Evolutionary conservation across 208 protist species (phyloP), one percentile per base, ranked within the genome.

Genomic region (Porcisia hertigi): DNA sequence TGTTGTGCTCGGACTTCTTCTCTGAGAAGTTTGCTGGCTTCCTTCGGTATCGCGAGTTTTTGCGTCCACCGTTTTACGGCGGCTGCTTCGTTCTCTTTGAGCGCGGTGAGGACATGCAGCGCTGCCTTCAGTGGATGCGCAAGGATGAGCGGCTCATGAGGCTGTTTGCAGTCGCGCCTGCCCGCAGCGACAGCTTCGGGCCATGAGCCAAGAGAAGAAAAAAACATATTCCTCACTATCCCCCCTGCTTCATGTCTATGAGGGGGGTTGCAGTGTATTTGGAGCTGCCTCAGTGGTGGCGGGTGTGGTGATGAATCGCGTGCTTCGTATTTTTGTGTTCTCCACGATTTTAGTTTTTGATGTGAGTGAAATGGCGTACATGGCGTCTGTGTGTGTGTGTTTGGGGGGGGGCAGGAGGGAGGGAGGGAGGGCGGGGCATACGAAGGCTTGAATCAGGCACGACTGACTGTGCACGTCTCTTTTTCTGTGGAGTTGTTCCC

Each of bases 51-150:
- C 79, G 83, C 14, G n/a, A 75, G 6, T 92, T 87, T 47, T 52
- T 86, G 47, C 75, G 77, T 3, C 85, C 87, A 1, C 80, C 82
- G n/a, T 86, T 76, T 45, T 76, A 67, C 45, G 77, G 86, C 18
- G 90, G 86, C 23, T 88, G 84, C 58, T 92, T 95, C 76, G 82
- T 95, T 66, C 71, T 79, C 11, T 94, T 95, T 72, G 74, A 86
- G 49, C 71, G 77, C n/a, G 45, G 72, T 11, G 67, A 72, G 36
- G 79, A 85, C 76, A 87, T 88, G 65, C 78, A 66, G 30, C 80
- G 75, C 59, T 95, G 91, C 75, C 58, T 91, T 71, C 74, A 79
- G 67, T 92, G 85, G 91, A 74, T 92, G 75, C 66, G 81, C 43
- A 57, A 65, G 45, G 74, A 88, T 1, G 73, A 57, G 30, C 63